Evolutionary conservation across 225 moss, liverwort and hornwort species (phyloP).

Genomic region (Physcomitrellopsis africana): DNA sequence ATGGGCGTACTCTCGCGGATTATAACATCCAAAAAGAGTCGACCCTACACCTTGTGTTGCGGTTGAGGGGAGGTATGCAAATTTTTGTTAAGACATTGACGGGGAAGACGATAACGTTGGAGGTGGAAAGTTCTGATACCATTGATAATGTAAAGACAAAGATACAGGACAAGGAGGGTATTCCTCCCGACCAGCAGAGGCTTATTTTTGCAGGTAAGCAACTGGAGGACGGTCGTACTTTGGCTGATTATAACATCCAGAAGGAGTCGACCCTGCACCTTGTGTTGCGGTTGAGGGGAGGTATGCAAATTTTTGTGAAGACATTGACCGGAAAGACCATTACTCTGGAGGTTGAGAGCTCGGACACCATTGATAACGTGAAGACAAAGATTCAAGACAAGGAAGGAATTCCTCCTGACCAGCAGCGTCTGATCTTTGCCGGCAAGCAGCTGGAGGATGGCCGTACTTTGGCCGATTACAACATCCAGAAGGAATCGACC

Average conservation of each 20-base stretch:
- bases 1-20: slow-evolving; percentile 20
- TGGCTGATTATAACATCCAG: slow-evolving; percentile 25
- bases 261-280: neutral
- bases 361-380: slow-evolving; percentile 28
- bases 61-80: slow-evolving; percentile 14
- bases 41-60: slow-evolving; percentile 3
- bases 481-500: slow-evolving; percentile 29
- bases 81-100: slow-evolving; percentile 23
- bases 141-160: slow-evolving; percentile 29
- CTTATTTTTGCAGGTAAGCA: slow-evolving; percentile 20
- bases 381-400: slow-evolving; percentile 37
- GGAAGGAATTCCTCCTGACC: slow-evolving; percentile 30
- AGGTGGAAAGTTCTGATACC: slow-evolving; percentile 17
- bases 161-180: slow-evolving; percentile 23
- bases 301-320: slow-evolving; percentile 27
- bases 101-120: slow-evolving; percentile 25
- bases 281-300: slow-evolving; percentile 19
- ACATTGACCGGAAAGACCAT: slow-evolving; percentile 28
- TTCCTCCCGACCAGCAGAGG: slow-evolving; percentile 23
- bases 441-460: slow-evolving; percentile 31
- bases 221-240: slow-evolving; percentile 7
- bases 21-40: slow-evolving; percentile 43
- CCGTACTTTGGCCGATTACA: slow-evolving; percentile 26
- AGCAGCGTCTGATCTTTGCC: slow-evolving; percentile 27
- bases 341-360: slow-evolving; percentile 32